Base-by-base conservation (phyloP, 2,329 filamentous ascomycete species). In the Beauveria sp. region DNA sequence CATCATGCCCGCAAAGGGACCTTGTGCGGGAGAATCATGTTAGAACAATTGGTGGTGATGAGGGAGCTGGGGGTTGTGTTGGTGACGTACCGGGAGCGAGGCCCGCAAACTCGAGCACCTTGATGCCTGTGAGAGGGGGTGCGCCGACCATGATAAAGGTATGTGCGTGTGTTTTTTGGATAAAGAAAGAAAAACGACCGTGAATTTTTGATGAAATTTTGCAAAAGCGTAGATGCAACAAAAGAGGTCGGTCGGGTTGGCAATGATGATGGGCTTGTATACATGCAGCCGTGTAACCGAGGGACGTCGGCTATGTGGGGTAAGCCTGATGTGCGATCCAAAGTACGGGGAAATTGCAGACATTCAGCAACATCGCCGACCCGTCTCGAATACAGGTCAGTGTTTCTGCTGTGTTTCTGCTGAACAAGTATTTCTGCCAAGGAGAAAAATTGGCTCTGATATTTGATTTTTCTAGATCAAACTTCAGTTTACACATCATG, bases 1-100 rank as follows among this genome's bases (percentile, higher is more conserved):
- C 55, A 96, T 84, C 70, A 97, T 84, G 68, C 92, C 92, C 55
- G 91, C 89, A 72, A 94, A 97, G 48, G 92, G 92, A 28, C 89
- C 92, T 37, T 14, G 12, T 92, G 65, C 4, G 20, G 12, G 6
- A 16, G 18, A 22, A 7, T 51, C 26, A 18, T 41, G 43, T 52
- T 43, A 59, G 51, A 28, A 55, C 40, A 16, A 14, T 16, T 28
- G 6, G 3, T 12, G 30, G 3, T 34, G 10, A 10, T 8, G 10
- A 34, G 51, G 37, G 37, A 10, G 37, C 8, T 24, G 20, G 12
- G 51, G 22, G 14, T 48, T 6, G 46, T 12, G 46, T 28, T 24
- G 50, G 10, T 8, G 9, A 65, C 71, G 24, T 71, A 85, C 84
- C 84, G 66, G 86, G 86, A 18, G 86, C 86, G 24, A 85, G 77